Evolutionary conservation across 176 grass and related monocot genomes (phyloP), one percentile per base, ranked within the genome.

Genomic region (Eleusine coracana): DNA sequence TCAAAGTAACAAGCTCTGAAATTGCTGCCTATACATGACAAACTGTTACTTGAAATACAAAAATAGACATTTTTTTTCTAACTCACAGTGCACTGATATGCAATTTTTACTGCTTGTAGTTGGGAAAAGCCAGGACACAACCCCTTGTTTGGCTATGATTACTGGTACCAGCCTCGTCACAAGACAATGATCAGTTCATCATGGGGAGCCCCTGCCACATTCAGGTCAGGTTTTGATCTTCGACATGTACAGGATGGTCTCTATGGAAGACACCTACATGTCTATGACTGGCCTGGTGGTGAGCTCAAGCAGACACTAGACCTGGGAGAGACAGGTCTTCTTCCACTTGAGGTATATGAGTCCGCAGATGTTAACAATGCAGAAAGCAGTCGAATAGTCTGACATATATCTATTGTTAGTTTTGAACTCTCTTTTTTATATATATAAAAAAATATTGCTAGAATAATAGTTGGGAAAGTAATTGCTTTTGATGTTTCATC

Each of bases 131-230:
- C 92, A 66, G 93, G 96, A 40, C 87, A 98, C 66, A 89, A 80
- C 51, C 96, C 93, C 28, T 45, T 82, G 31, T 99, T 99, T 87
- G 96, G 96, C 39, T 99, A 96, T 83, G 93, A 99, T 78, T 99
- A 85, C 85, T 96, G 96, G 93, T 99, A 99, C 74, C 91, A 96
- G 11, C 96, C 96, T 50, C 89, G 91, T 42, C 96, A 99, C 81
- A 90, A 93, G 77, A 96, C 93, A 3, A 99, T 99, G 96, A 99
- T 99, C 54, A 99, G 93, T 70, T 93, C 93, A 17, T 92, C 96
- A 29, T 99, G 93, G 96, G 96, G 93, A 46, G 91, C 93, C 70
- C 93, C 93, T 31, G 81, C 83, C 5, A 93, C 93, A 12, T 96
- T 96, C 71, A 78, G 87, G 48, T 93, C 85, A 46, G 91, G 93